Base-by-base conservation (phyloP, 768 basidiomycete species). In the Termitomyces heimii region DNA sequence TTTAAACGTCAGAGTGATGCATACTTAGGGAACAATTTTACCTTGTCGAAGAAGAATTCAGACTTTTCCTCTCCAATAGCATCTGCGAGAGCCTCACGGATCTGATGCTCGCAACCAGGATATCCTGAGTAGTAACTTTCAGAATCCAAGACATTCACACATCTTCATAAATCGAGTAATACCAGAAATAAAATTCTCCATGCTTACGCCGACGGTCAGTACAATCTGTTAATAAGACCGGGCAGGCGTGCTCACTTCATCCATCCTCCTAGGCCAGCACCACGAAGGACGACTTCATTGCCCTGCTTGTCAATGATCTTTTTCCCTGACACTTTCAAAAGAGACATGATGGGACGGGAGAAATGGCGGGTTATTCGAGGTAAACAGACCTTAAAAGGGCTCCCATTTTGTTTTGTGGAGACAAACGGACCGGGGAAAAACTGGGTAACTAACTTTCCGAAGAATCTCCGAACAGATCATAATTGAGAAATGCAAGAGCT, bases 11-110 rank as follows among this genome's bases (percentile, higher is more conserved):
- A 39, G 2, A 1, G 54, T 58, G 70, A 46, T 49, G 2, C 18
- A 39, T 6, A 39, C 9, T n/a, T 8, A 3, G 2, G 40, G 13
- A 37, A 40, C 8, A 3, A 58, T 32, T 20, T 28, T 56, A 85
- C 89, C 77, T 88, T 89, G 78, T 93, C 88, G 65, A 92, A 94
- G 77, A 92, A 94, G 68, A 84, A 84, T 12, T 83, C 83, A 9
- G 86, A 82, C 68, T 89, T 87, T 46, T 80, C 79, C 50, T 78
- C 58, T 0, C 91, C 91, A 28, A 93, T 75, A 2, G 82, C 78
- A 10, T 81, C 75, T 20, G 80, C 77, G n/a, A 94, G 74, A 1
- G 84, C 84, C 22, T 80, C 82, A 35, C 90, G 84, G 60, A 92
- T 86, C 69, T 92, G 86, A 67, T 76, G 82, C 67, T 93, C 90